phyloP scores from a whole-genome alignment of 495 filamentous ascomycete species.

The Bacidia rubella region DNA sequence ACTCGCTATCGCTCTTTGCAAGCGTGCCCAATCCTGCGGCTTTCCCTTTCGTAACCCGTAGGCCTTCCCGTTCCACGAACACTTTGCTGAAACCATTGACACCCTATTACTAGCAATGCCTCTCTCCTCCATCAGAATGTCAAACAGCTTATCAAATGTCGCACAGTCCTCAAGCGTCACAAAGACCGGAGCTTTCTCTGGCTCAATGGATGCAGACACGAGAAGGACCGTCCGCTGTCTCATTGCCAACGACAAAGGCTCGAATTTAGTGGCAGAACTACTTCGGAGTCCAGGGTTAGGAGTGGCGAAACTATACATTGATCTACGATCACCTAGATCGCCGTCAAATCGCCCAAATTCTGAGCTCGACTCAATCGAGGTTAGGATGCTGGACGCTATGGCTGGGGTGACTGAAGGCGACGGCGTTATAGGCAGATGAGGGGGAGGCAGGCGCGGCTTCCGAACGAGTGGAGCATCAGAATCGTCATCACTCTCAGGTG shows the following conservation, averaged over 20 bases:
- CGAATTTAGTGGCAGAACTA: not conserved
- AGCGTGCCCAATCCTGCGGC: not conserved
- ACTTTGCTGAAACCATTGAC: not conserved
- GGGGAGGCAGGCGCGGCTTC: not conserved
- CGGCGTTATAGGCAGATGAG: not conserved
- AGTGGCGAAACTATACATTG: not conserved
- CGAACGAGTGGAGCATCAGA: not conserved
- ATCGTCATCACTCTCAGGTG: not conserved
- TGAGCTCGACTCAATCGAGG: too few species aligned
- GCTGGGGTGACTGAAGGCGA: not conserved
- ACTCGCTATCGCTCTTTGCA: not conserved
- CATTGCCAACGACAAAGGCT: not conserved
- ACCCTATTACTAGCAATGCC: not conserved
- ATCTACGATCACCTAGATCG: too few species aligned
- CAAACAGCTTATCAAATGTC: conserved; percentile 1
- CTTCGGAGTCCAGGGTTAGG: not conserved
- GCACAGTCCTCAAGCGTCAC: conserved; percentile 1
- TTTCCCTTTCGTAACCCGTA: not conserved
- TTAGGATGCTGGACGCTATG: too few species aligned
- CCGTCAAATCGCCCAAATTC: too few species aligned
- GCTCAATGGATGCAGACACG: not conserved
- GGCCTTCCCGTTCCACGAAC: conserved; percentile 1
- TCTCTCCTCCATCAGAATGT: not conserved
- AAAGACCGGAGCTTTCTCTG: not conserved
- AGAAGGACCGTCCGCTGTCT: not conserved